These are phyloP conservation scores for Colletotrichum tropicicola DNA, from an alignment of 2,329 filamentous ascomycete species.

Conservation along the genomic window DNA sequence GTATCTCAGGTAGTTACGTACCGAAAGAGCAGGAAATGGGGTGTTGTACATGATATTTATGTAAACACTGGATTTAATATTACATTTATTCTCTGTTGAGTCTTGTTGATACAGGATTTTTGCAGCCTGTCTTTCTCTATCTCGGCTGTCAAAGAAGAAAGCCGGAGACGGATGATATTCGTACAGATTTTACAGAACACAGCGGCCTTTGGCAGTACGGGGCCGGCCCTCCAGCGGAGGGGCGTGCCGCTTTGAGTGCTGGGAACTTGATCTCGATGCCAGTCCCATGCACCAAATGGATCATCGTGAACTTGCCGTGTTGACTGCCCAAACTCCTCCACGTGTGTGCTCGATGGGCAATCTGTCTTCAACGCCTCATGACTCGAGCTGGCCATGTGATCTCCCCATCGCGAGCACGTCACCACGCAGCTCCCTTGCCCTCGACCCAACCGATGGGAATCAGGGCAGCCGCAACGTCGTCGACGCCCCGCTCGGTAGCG, in stretches of 20 bases:
- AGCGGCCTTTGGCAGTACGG: no score
- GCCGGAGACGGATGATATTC: no score
- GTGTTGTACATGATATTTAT: slow-evolving; percentile 1
- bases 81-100: background rate
- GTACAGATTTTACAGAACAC: no score
- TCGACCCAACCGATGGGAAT: slow-evolving; percentile 87
- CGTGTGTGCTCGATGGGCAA: background rate
- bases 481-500: slow-evolving; percentile 90
- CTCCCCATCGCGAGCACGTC: background rate
- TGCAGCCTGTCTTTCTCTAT: background rate
- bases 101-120: background rate
- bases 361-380: background rate
- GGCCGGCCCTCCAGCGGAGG: no score
- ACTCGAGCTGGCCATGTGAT: background rate
- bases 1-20: slow-evolving; percentile 18
- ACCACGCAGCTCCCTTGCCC: slow-evolving; percentile 50
- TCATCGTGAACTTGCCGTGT: background rate
- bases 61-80: background rate
- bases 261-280: background rate
- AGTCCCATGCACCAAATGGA: background rate
- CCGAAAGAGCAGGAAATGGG: background rate
- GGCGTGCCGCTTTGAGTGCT: background rate
- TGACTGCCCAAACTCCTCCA: background rate
- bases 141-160: no score
- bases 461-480: slow-evolving; percentile 86